Evolutionary conservation across 371 early-diverging fungal species (phyloP).

Genomic region (Mortierella sp.): DNA sequence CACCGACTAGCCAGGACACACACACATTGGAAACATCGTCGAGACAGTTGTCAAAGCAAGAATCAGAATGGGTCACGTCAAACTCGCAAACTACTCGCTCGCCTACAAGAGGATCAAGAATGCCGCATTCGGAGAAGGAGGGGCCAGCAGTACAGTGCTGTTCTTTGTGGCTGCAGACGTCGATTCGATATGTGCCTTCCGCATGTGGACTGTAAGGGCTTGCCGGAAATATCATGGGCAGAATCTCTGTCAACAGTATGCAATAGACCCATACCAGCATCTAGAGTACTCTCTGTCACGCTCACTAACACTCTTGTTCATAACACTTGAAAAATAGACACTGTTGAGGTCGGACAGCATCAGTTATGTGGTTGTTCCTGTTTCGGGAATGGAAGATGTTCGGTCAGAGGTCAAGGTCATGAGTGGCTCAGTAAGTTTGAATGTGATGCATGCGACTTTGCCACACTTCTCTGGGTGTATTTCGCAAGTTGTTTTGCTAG

Average conservation of each 20-base stretch:
- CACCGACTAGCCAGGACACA: neutral
- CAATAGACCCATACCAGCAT: no score
- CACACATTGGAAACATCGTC: neutral
- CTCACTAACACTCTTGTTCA: neutral
- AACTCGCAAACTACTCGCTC: slow-evolving; percentile 54
- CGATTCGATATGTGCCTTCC: slow-evolving; percentile 90
- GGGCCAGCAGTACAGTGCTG: slow-evolving; percentile 60
- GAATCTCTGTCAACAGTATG: no score
- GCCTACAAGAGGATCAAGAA: slow-evolving; percentile 57
- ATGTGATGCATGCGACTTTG: slow-evolving; percentile 17
- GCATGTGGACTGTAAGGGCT: slow-evolving; percentile 78
- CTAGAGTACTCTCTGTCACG: neutral
- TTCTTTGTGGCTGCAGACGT: slow-evolving; percentile 88
- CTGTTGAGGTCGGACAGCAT: slow-evolving; percentile 51
- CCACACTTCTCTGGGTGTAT: no score
- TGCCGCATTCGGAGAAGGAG: slow-evolving; percentile 42
- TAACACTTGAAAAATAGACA: slow-evolving; percentile 12
- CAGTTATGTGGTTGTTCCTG: slow-evolving; percentile 55
- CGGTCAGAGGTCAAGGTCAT: slow-evolving; percentile 30
- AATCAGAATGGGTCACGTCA: slow-evolving; percentile 53
- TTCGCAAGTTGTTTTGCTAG: neutral
- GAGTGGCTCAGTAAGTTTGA: slow-evolving; percentile 38
- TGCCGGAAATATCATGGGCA: no score
- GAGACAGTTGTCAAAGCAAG: neutral
- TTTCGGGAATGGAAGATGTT: slow-evolving; percentile 44